These are phyloP conservation scores for Beverwykella pulmonaria DNA, from an alignment of 495 filamentous ascomycete species.

Conservation along the genomic window DNA sequence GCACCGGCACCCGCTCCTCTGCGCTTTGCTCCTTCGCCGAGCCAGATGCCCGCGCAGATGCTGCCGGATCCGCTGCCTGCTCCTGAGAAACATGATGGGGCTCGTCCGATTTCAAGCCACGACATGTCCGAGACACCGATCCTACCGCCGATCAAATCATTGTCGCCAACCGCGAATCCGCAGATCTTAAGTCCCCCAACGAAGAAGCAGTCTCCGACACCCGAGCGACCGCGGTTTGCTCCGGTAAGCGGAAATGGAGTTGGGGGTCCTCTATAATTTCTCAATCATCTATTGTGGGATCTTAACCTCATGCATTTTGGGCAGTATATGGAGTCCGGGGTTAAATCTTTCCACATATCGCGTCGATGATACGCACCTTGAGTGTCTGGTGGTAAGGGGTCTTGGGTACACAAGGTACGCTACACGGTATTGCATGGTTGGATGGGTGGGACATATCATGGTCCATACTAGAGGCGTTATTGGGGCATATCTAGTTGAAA, in stretches of 20 bases:
- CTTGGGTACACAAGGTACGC: neutral
- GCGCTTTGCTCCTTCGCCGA: slow-evolving; percentile 41
- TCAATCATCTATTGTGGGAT: too few relatives aligned
- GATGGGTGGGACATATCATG: neutral
- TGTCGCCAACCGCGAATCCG: slow-evolving; percentile 49
- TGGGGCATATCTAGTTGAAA: neutral
- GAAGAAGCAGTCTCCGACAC: slow-evolving; percentile 39
- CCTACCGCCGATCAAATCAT: slow-evolving; percentile 54
- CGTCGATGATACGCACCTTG: neutral
- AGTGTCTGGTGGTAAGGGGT: neutral
- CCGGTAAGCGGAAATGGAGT: slow-evolving; percentile 13
- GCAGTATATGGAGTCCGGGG: neutral
- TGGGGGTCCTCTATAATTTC: neutral
- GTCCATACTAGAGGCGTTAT: neutral
- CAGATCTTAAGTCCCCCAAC: slow-evolving; percentile 35
- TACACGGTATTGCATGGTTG: neutral
- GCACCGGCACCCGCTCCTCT: neutral
- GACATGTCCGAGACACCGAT: slow-evolving; percentile 52
- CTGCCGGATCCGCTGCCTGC: slow-evolving; percentile 60
- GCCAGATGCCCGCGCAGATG: slow-evolving; percentile 48
- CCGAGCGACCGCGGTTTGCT: slow-evolving; percentile 25
- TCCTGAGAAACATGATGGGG: slow-evolving; percentile 71
- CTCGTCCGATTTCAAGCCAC: slow-evolving; percentile 54
- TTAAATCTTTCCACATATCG: neutral
- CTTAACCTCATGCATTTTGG: neutral